Base-by-base conservation (phyloP, 768 basidiomycete genomes). In the Suillus subalutaceus region DNA sequence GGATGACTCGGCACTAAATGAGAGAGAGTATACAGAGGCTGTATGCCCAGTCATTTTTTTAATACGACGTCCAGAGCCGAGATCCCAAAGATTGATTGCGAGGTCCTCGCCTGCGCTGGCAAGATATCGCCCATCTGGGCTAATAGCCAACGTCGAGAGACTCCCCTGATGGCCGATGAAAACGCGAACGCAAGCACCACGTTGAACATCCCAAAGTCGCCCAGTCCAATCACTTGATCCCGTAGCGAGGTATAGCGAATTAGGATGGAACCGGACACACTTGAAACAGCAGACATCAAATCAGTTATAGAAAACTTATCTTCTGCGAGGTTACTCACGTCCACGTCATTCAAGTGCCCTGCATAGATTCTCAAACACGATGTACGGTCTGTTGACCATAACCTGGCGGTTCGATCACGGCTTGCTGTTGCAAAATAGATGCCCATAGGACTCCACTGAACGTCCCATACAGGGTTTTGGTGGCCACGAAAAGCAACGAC, bases 351-450 rank as follows among this genome's bases (percentile, higher is more conserved):
- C 70, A 98, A 73, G 80, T 99, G 97, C 0, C 97, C 97, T 5
- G 94, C 96, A 77, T 97, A 99, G 71, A 98, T 90, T 67, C 97
- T 82, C 63, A 99, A 75, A 66, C 95, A 92, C 7, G 90, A 88
- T 12, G 88, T 88, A 66, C 95, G 84, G 73, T 99, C 97, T 1
- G 96, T 96, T 23, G 93, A 94, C 97, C 97, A 99, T 61, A 99
- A 83, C 73, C 96, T 84, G 0, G 97, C 97, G 5, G 97, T 97
- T 66, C 94, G 82, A 77, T 99, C 97, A 63, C 97, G 82, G 71
- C 96, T 96, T 20, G 88, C 96, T 20, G 93, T 97, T 8, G 97
- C 97, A 77, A 99, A 99, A 79, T 99, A 98, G n/a, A 96, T 88
- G 5, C 97, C 96, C 83, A 94, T 90, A 12, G 97, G 97, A 72